phyloP scores from a whole-genome alignment of 495 filamentous ascomycete species.

The Penicillium daleae region DNA sequence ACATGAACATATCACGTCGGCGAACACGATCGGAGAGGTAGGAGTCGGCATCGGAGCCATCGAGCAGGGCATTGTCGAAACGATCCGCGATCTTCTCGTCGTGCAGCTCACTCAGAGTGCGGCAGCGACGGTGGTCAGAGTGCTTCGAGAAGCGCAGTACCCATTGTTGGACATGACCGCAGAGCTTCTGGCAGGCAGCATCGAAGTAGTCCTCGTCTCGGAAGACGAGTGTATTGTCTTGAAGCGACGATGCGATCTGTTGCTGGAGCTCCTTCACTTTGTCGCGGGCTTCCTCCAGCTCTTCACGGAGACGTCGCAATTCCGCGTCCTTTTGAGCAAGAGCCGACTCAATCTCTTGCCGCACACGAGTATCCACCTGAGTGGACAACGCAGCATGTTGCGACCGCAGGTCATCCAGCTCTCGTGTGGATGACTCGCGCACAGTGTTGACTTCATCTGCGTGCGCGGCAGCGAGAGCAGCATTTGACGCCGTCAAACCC shows the following conservation, averaged over 20 bases:
- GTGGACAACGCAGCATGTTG: slow-evolving; percentile 61
- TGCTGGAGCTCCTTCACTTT: slow-evolving; percentile 81
- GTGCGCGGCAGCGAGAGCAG: slow-evolving; percentile 64
- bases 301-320: slow-evolving; percentile 71
- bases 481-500: slow-evolving; percentile 70
- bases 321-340: slow-evolving; percentile 77
- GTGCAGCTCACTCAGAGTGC: slow-evolving; percentile 74
- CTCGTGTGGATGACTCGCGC: slow-evolving; percentile 55
- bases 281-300: slow-evolving; percentile 76
- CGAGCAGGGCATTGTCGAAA: slow-evolving; percentile 89
- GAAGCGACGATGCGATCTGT: slow-evolving; percentile 73
- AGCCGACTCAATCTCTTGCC: slow-evolving; percentile 61
- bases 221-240: slow-evolving; percentile 74
- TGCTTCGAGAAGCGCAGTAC: slow-evolving; percentile 95
- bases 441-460: slow-evolving; percentile 63
- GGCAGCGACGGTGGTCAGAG: slow-evolving; percentile 84
- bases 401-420: slow-evolving; percentile 64
- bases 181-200: slow-evolving; percentile 89
- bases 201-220: slow-evolving; percentile 95
- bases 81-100: slow-evolving; percentile 90
- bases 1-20: slow-evolving; percentile 93
- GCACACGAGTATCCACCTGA: slow-evolving; percentile 66
- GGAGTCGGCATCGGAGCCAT: slow-evolving; percentile 85
- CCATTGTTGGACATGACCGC: slow-evolving; percentile 93
- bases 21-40: slow-evolving; percentile 84